Conservation (phyloP, 805 yeast species). For the Yamadazyma akitaensis region DNA sequence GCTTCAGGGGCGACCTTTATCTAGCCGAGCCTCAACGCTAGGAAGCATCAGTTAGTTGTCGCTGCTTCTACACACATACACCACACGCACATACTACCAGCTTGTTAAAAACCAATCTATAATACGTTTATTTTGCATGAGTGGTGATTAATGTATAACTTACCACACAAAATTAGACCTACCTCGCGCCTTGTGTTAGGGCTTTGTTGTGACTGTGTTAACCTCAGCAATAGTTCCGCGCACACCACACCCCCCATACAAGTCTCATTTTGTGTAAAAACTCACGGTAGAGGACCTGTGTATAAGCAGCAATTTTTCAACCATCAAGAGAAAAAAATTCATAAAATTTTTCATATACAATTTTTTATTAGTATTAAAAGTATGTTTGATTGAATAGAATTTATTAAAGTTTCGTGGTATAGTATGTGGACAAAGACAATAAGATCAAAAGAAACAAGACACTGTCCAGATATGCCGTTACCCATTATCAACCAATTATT, state of each 20-base stretch:
- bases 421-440: neutral
- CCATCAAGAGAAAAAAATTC: conserved; percentile 8
- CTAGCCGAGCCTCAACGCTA: too few relatives aligned
- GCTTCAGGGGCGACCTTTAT: too few relatives aligned
- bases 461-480: neutral
- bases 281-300: neutral
- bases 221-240: neutral
- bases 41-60: too few relatives aligned
- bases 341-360: conserved; percentile 11
- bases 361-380: conserved; percentile 9
- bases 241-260: conserved; percentile 1
- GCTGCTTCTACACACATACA: too few relatives aligned
- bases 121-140: too few relatives aligned
- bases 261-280: conserved; percentile 4
- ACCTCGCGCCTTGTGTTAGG: neutral
- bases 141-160: too few relatives aligned
- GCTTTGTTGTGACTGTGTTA: conserved; percentile 3
- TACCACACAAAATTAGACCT: too few relatives aligned
- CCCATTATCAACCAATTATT: too few relatives aligned
- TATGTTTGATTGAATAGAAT: conserved; percentile 1
- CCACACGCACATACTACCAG: too few relatives aligned
- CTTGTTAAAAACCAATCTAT: too few relatives aligned
- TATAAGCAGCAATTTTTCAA: neutral
- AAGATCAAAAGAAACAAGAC: neutral
- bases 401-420: neutral